Base-by-base conservation (phyloP, 2,329 filamentous ascomycete species). In the Aspergillus persii region DNA sequence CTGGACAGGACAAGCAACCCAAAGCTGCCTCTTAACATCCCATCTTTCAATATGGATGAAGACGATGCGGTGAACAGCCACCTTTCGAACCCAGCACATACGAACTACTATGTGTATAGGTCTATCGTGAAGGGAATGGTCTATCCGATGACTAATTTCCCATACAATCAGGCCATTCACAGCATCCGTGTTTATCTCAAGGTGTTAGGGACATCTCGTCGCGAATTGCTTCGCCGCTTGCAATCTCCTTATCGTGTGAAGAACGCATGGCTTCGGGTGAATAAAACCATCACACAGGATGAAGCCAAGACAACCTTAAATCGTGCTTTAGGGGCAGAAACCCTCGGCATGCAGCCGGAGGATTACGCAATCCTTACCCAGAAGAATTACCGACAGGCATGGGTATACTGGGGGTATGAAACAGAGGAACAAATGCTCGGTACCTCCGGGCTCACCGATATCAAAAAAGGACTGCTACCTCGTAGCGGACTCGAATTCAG, bases 131-230 rank as follows among this genome's bases (percentile, higher is more conserved):
- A 9, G 31, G 31, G 15, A 8, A 8, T 53, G 4, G 51, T 53
- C 8, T 53, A 27, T 11, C 51, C 51, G 18, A 12, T 53, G n/a
- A 11, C 3, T 23, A 29, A 18, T 3, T 53, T 53, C 36, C 51
- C 51, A 7, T 53, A 53, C 36, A 53, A 53, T 44, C 51, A 53
- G 51, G 51, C 51, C 7, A 26, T 53, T 23, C 27, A 53, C 36
- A 53, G 11, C 27, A 44, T 41, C 33, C 51, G 51, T 29, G 36
- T 18, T 4, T 53, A 36, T 46, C 9, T 53, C 9, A 9, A 41
- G 8, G 51, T 36, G 6, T 18, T 53, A n/a, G 51, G 51, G 7
- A 27, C 51, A 3, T 26, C 51, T 8, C 31, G 51, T 18, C 6
- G 27, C 7, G 33, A 27, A 4, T 36, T 53, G 12, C 11, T 46